These are phyloP conservation scores for Fibroporia radiculosa DNA, from an alignment of 768 basidiomycete species.

Conservation along the genomic window DNA sequence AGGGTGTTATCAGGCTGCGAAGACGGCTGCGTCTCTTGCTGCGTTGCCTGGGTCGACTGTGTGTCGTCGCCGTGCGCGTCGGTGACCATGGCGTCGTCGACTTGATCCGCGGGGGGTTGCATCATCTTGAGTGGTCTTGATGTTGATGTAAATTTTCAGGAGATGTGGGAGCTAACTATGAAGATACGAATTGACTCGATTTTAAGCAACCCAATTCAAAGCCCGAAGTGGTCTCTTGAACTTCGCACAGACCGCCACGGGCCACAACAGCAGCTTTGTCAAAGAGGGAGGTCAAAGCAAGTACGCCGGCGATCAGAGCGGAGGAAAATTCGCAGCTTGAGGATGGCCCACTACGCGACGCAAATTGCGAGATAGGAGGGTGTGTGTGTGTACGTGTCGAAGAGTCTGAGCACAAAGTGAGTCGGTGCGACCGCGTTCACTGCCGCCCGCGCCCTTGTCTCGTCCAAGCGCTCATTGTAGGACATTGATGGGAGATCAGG, in stretches of 20 bases:
- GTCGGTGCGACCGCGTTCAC: no score
- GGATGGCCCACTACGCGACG: no score
- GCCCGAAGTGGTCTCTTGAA: not conserved
- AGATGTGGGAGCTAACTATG: not conserved
- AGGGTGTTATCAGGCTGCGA: conserved; percentile 26
- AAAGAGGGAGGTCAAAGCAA: not conserved
- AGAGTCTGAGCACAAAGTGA: no score
- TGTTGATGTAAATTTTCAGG: not conserved
- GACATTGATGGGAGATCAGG: no score
- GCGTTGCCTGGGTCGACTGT: conserved; percentile 33
- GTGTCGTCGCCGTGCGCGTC: conserved; percentile 22
- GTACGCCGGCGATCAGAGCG: not conserved
- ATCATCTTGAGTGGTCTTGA: not conserved
- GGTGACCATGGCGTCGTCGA: conserved; percentile 12
- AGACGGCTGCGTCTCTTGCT: conserved; percentile 31
- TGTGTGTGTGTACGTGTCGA: no score
- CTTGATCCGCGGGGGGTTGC: conserved; percentile 1
- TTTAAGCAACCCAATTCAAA: not conserved
- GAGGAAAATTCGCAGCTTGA: no score
- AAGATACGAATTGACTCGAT: not conserved
- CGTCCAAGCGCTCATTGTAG: no score
- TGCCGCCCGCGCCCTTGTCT: no score
- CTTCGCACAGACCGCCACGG: not conserved
- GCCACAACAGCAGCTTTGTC: not conserved
- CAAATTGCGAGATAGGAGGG: no score